These are phyloP conservation scores for Eutypella sp. DNA, from an alignment of 2,329 filamentous ascomycete species.

Conservation along the genomic window DNA sequence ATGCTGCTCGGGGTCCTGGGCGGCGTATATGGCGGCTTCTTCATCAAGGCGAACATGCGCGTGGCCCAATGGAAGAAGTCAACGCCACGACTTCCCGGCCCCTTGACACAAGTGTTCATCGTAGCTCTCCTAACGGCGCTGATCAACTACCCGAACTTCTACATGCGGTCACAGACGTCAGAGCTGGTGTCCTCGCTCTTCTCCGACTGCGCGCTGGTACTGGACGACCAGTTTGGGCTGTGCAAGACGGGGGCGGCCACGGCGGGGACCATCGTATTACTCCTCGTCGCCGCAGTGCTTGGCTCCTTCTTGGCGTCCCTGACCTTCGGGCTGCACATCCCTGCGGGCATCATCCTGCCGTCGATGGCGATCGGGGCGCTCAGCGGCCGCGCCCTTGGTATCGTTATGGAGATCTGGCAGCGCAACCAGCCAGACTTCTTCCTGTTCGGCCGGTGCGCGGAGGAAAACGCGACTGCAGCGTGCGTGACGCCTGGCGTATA, in stretches of 20 bases:
- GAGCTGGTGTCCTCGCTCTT: slow-evolving; percentile 91
- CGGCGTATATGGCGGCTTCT: slow-evolving; percentile 89
- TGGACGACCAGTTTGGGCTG: slow-evolving; percentile 82
- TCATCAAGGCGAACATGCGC: slow-evolving; percentile 91
- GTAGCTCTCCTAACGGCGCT: slow-evolving; percentile 78
- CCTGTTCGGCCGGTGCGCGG: slow-evolving; percentile 74
- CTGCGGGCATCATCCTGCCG: slow-evolving; percentile 90
- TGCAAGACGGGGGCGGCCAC: slow-evolving; percentile 85
- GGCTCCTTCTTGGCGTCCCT: slow-evolving; percentile 82
- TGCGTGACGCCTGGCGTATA: slow-evolving; percentile 95
- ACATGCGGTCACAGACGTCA: slow-evolving; percentile 88
- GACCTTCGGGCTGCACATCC: slow-evolving; percentile 91
- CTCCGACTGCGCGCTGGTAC: slow-evolving; percentile 76
- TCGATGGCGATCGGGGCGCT: slow-evolving; percentile 95
- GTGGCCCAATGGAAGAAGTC: slow-evolving; percentile 76
- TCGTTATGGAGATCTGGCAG: slow-evolving; percentile 86
- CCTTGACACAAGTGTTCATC: slow-evolving; percentile 73
- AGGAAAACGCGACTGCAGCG: slow-evolving; percentile 73
- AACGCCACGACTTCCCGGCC: slow-evolving; percentile 59
- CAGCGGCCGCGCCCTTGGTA: slow-evolving; percentile 82
- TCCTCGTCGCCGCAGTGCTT: slow-evolving; percentile 75
- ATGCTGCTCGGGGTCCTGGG: slow-evolving; percentile 80
- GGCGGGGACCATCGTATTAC: slow-evolving; percentile 72
- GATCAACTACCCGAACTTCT: slow-evolving; percentile 92
- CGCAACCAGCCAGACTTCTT: slow-evolving; percentile 71